Evolutionary conservation across 306 rosid genomes (phyloP), one percentile per base, ranked within the genome.

Genomic region (Geum urbanum): DNA sequence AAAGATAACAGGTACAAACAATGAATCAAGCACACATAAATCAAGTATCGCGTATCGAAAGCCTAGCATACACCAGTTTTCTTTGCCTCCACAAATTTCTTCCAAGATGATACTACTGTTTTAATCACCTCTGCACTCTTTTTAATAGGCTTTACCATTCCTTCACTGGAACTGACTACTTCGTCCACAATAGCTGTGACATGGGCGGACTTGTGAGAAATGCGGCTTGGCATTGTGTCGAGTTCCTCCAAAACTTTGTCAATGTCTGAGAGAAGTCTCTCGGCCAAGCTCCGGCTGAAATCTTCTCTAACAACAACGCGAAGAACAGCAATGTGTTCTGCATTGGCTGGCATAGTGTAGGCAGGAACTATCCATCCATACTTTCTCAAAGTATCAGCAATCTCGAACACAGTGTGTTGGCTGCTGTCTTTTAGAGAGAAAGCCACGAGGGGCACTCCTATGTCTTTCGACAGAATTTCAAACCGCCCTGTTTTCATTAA

Each of bases 351-450:
- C 97, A 92, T 90, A 10, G 92, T 82, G 63, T 92, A 92, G 57
- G 98, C 98, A 0, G 98, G 98, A 75, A 92, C 96, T 15, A 88
- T 90, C 97, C 97, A 92, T 45, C 96, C 88, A 0, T 41, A 92
- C 77, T 71, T 85, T 68, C 91, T 84, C 62, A 90, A 73, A 46
- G 72, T 72, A 58, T 90, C 97, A 1, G 98, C 32, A 69, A 92
- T 76, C 76, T 90, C 88, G 32, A 92, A 92, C 44, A 92, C 98
- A 0, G 94, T 81, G 86, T 90, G 84, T 7, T 80, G 73, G 80
- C 79, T 84, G 59, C 90, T 86, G 88, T 92, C 96, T 81, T 86
- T 89, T 53, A 92, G 69, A n/a, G 89, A 73, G 72, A 90, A 86
- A 41, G 96, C 91, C 16, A 92, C 91, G 13, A 92, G 76, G 1